These are phyloP conservation scores for Phallus indusiatus DNA, from an alignment of 768 basidiomycete genomes.

Conservation along the genomic window DNA sequence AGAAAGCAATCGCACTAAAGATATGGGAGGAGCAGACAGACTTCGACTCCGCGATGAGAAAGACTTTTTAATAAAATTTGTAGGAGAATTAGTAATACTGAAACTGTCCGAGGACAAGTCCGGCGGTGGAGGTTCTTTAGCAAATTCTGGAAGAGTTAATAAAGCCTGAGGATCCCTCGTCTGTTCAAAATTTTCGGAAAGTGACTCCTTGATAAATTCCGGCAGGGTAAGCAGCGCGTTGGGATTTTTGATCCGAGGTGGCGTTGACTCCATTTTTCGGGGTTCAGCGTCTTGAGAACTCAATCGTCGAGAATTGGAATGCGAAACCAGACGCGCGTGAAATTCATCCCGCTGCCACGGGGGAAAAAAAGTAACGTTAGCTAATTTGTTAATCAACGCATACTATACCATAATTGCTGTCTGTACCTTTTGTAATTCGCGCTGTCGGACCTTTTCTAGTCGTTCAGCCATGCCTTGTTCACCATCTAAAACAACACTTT, in stretches of 20 bases:
- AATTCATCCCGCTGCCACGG: constrained; percentile 55
- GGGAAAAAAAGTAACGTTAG: no score
- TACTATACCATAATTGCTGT: constrained; percentile 3
- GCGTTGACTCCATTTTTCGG: constrained; percentile 21
- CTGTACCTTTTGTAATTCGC: constrained; percentile 56
- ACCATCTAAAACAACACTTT: constrained; percentile 59
- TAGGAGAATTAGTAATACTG: background rate
- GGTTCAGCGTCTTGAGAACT: constrained; percentile 71
- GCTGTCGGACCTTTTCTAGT: constrained; percentile 45
- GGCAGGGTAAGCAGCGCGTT: constrained; percentile 47
- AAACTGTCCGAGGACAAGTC: background rate
- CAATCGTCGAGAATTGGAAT: constrained; percentile 65
- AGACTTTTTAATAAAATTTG: constrained; percentile 14
- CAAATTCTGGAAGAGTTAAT: constrained; percentile 33
- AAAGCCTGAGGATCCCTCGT: constrained; percentile 21
- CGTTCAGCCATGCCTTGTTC: constrained; percentile 37
- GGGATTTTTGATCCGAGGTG: constrained; percentile 30
- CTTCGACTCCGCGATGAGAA: constrained; percentile 34
- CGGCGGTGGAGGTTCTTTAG: constrained; percentile 30
- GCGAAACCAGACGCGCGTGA: constrained; percentile 61
- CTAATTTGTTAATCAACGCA: constrained; percentile 3
- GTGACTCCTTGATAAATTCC: constrained; percentile 52
- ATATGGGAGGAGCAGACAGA: constrained; percentile 49
- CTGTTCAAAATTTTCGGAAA: constrained; percentile 29
- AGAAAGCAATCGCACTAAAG: constrained; percentile 35